Base-by-base conservation (phyloP, 106 monocot species). In the Phalaenopsis equestris region DNA sequence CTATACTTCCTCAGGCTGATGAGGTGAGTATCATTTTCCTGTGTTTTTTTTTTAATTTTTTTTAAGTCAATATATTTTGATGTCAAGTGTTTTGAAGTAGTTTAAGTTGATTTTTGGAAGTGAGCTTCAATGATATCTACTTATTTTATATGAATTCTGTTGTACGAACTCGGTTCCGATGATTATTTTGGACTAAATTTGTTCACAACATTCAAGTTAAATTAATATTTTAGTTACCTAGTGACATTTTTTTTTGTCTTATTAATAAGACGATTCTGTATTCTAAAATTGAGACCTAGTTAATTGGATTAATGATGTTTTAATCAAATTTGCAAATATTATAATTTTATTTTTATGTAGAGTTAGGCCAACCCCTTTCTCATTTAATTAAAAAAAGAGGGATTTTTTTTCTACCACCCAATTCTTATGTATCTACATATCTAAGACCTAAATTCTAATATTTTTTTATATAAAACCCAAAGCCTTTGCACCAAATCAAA, bases 1-100 rank as follows among this genome's bases (percentile, higher is more conserved):
- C 95, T 46, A 93, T 95, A 83, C 98, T 99, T 87, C 98, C 98
- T 75, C 98, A 99, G 78, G 98, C 98, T 79, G 91, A 89, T 84
- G 94, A 93, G 91, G 98, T 99, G 57, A 78, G 21, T 56, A 80
- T 45, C 43, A 17, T 74, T 74, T 12, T 12, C 1, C 43, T 74
- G 7, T 45, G 74, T 2, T 19, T 74, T 72, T 42, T 12, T 74
- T n/a, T 74, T 74, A 8, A n/a, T 14, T 30, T 30, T 30, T 30
- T 30, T 30, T 30, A 30, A 39, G 15, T 8, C 36, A 41, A 38
- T 39, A 12, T 70, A 14, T 70, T 39, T 39, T 38, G 36, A 21
- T 39, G 4, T 38, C 0, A 70, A 38, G 8, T 70, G 38, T 37
- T 38, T 70, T 61, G 61, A 21, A 61, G n/a, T 23, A 21, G 21